Evolutionary conservation across 169 alveolate species (phyloP), one percentile per base, ranked within the genome.

Genomic region (Condylostoma magnum): DNA sequence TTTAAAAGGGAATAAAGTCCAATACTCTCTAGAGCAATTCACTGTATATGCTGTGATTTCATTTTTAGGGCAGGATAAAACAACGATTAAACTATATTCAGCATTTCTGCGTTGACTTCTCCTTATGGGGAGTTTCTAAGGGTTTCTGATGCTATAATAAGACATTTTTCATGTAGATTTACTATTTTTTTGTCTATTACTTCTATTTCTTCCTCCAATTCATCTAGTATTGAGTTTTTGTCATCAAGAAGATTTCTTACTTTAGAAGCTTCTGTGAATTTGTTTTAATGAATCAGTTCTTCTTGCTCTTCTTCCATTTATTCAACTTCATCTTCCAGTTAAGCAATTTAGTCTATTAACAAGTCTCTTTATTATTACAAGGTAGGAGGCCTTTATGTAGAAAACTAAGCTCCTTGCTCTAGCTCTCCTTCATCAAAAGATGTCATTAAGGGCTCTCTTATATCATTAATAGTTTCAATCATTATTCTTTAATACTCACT

Each of bases 311-410:
- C 25, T 51, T 51, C 60, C 31, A 51, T 20, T 20, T 25, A 25
- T 51, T 51, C 60, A 22, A 51, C 25, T 51, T 51, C 60, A 22
- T 51, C 60, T 12, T 51, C 60, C 15, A 51, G 60, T 18, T n/a
- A n/a, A n/a, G 22, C 25, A 33, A 51, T n/a, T 51, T 51, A 20
- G 2, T 25, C 36, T n/a, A 18, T n/a, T n/a, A 51, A 22, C 10
- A 25, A 25, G n/a, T 51, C 36, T 51, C 31, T 51, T 51, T 51
- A 20, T 51, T 51, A 25, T 10, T 20, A 25, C 22, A 51, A 10
- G 12, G 60, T 20, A 1, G 60, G 60, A n/a, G 60, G 60, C 2
- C 60, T n/a, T 51, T 51, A 33, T 25, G 60, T 51, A 33, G n/a
- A n/a, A n/a, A 20, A 25, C 31, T 51, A 25, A n/a, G 25, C 31